Conservation (phyloP, 2,329 filamentous ascomycete genomes). For the Ceratocystis ficicola region DNA sequence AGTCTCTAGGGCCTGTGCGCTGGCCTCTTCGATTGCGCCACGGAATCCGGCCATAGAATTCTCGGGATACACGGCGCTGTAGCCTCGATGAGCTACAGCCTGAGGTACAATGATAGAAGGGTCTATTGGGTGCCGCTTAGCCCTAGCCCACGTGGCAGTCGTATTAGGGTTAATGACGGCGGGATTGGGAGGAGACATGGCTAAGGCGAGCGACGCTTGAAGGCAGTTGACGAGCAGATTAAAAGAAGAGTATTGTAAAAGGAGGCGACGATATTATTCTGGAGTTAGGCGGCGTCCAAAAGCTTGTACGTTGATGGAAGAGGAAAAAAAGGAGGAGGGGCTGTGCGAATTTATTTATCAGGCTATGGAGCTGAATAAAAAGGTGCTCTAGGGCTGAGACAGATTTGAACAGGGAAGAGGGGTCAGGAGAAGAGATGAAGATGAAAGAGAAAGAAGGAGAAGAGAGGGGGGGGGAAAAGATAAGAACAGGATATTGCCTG, state of each 20-base stretch:
- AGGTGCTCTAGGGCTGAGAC: neutral
- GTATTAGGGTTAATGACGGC: neutral
- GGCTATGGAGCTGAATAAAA: neutral
- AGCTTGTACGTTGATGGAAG: no score
- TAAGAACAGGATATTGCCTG: neutral
- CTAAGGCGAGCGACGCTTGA: neutral
- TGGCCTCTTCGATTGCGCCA: conserved; percentile 54
- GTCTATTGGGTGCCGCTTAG: conserved; percentile 25
- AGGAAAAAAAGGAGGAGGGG: no score
- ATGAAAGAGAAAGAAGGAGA: neutral
- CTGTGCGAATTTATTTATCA: neutral
- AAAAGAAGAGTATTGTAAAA: neutral
- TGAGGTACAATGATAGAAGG: conserved; percentile 42
- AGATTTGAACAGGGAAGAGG: no score
- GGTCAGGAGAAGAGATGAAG: neutral
- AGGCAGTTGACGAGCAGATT: neutral
- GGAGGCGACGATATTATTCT: no score
- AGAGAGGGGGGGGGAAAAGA: neutral
- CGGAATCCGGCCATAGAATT: conserved; percentile 74
- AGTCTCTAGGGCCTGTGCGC: conserved; percentile 74
- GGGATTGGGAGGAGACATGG: neutral
- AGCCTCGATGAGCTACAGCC: conserved; percentile 66
- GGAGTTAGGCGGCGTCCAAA: no score
- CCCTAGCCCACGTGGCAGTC: conserved; percentile 30
- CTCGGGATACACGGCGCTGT: conserved; percentile 67